Evolutionary conservation across 805 yeast species (phyloP).

Genomic region (Wickerhamomyces strasburgensis): DNA sequence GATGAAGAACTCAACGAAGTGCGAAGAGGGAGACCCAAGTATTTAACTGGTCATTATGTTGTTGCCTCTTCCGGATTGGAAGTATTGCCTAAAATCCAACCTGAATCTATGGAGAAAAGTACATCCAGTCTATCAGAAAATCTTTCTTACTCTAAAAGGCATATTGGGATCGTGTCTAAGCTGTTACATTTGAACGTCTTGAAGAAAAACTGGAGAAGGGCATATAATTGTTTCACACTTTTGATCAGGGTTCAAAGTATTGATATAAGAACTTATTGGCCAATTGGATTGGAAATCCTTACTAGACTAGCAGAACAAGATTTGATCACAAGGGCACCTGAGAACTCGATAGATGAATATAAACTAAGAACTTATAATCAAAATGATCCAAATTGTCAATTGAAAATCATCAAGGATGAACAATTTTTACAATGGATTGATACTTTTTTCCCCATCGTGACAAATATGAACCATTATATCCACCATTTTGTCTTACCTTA

Average conservation of each 20-base stretch:
- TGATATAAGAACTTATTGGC: conserved; percentile 59
- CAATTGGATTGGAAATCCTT: conserved; percentile 55
- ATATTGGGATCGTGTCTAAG: conserved; percentile 6
- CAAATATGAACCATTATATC: background rate
- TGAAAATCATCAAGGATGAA: conserved; percentile 17
- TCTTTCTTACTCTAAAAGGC: conserved; percentile 9
- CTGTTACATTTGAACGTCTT: conserved; percentile 43
- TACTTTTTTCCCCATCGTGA: conserved; percentile 6
- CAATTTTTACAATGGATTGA: conserved; percentile 22
- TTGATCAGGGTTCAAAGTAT: conserved; percentile 43
- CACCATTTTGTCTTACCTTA: conserved; percentile 7
- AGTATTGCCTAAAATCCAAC: conserved; percentile 8
- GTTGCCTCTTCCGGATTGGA: conserved; percentile 11
- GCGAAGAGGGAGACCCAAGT: no score
- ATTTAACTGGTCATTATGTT: background rate
- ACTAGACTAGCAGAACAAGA: conserved; percentile 16
- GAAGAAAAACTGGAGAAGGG: conserved; percentile 47
- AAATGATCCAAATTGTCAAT: background rate
- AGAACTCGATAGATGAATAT: conserved; percentile 7
- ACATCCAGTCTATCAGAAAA: background rate
- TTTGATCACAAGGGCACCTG: conserved; percentile 4
- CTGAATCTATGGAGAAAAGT: background rate
- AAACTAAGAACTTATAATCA: conserved; percentile 7
- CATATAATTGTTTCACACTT: conserved; percentile 47
- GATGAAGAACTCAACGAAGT: no score